Evolutionary conservation across 1,284 basidiomycete genomes (phyloP), one percentile per base, ranked within the genome.

Genomic region (Melampsora medusae): DNA sequence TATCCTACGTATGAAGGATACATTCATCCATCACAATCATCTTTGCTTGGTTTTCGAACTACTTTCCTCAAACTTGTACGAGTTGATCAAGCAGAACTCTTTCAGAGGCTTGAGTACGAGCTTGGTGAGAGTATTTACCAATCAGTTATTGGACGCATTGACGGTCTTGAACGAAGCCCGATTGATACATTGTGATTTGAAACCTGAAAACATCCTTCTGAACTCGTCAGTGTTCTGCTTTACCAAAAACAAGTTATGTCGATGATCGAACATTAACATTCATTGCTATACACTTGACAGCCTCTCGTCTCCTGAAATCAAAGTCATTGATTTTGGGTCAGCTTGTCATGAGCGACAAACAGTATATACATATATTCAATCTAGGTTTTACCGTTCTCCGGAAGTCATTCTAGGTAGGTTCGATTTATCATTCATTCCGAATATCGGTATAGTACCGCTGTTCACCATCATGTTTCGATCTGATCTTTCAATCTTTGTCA

Each of bases 11-110:
- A 87, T 99, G 81, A 90, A 90, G 31, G 96, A 98, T 83, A 93
- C 92, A 0, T 99, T 99, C 85, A 98, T 97, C 78, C 96, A 98
- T 85, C 90, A 91, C 80, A 93, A 89, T 81, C 97, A 99, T 84
- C 87, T 99, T 62, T 99, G 96, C 84, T 90, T 99, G 78, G 96
- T 99, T 65, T 97, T 99, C 82, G 96, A 99, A 84, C 88, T 98
- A 75, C 88, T 99, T 9, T 97, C 93, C 22, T 97, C 93, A 56
- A 99, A 99, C 83, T 87, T 99, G 77, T 99, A 99, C 86, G 96
- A 99, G 84, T 88, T 99, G 80, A 99, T 99, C 89, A 99, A 99
- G 86, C 97, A 99, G 85, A 99, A 99, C 84, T 93, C 96, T 82
- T 99, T 99, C 87, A 92, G 97, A 84, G 97, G 96, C 2, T 86